Evolutionary conservation across 768 basidiomycete genomes (phyloP).

Genomic region (Pulveroboletus frians): DNA sequence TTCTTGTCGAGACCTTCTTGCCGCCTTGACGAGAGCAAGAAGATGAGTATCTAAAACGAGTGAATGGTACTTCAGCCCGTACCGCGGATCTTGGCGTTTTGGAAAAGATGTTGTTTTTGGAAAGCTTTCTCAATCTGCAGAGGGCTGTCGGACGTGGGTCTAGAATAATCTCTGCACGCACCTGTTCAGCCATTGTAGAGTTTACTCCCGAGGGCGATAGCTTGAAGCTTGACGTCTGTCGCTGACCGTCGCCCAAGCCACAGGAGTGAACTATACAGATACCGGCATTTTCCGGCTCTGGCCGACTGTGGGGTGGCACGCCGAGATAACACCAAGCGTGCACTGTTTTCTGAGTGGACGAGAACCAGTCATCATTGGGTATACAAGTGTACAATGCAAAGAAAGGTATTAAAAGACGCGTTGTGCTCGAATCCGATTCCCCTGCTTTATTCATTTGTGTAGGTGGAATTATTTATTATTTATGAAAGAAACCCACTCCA

Average conservation of each 20-base stretch:
- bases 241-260: conserved; percentile 29
- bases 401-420: too few relatives aligned
- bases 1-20: conserved; percentile 91
- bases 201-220: conserved; percentile 8
- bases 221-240: neutral
- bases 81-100: conserved; percentile 93
- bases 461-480: too few relatives aligned
- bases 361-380: too few relatives aligned
- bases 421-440: too few relatives aligned
- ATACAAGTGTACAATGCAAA: too few relatives aligned
- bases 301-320: too few relatives aligned
- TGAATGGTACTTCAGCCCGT: conserved; percentile 33
- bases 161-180: conserved; percentile 24
- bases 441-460: too few relatives aligned
- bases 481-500: too few relatives aligned
- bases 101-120: conserved; percentile 98
- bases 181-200: conserved; percentile 58
- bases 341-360: too few relatives aligned
- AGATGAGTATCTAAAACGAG: conserved; percentile 9
- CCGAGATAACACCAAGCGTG: too few relatives aligned
- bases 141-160: neutral
- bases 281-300: conserved; percentile 31
- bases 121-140: conserved; percentile 90
- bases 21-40: conserved; percentile 42
- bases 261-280: conserved; percentile 37